phyloP scores from a whole-genome alignment of 345 rosid species.

The Nephelium lappaceum region DNA sequence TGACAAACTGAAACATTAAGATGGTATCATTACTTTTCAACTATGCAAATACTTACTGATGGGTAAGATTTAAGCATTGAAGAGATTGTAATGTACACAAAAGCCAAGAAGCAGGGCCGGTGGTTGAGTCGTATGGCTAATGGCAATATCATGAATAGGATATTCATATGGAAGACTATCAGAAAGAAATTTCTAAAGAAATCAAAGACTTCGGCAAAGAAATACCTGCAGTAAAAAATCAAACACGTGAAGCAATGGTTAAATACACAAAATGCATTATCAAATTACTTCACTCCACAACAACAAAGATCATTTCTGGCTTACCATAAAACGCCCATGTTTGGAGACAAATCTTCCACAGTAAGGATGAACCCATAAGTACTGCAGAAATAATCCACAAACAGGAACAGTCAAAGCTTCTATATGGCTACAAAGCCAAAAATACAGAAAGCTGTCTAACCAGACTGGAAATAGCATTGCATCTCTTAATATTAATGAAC shows the following conservation, averaged over 20 bases:
- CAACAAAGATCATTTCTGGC: constrained; percentile 19
- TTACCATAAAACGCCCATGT: constrained; percentile 92
- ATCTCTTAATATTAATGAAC: not conserved
- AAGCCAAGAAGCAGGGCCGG: constrained; percentile 91
- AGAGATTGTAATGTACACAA: constrained; percentile 74
- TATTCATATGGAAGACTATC: constrained; percentile 84
- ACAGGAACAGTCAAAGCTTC: constrained; percentile 12
- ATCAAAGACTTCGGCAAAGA: constrained; percentile 95
- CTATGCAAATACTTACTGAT: constrained; percentile 58
- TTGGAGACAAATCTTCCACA: constrained; percentile 91
- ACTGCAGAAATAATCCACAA: constrained; percentile 44
- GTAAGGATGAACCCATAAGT: constrained; percentile 95
- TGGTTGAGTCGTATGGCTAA: constrained; percentile 84
- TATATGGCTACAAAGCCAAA: not conserved
- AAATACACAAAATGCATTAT: not conserved
- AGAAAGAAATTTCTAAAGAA: constrained; percentile 88
- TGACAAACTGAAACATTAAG: not conserved
- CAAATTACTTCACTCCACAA: constrained; percentile 8
- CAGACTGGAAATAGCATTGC: not conserved
- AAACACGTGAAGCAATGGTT: constrained; percentile 5
- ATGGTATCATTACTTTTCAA: not conserved
- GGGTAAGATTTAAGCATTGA: constrained; percentile 94
- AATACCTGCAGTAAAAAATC: constrained; percentile 65
- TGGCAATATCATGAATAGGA: constrained; percentile 80
- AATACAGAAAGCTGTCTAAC: constrained; percentile 11